These are phyloP conservation scores for Cyberlindnera mrakii DNA, from an alignment of 805 yeast species.

Conservation along the genomic window DNA sequence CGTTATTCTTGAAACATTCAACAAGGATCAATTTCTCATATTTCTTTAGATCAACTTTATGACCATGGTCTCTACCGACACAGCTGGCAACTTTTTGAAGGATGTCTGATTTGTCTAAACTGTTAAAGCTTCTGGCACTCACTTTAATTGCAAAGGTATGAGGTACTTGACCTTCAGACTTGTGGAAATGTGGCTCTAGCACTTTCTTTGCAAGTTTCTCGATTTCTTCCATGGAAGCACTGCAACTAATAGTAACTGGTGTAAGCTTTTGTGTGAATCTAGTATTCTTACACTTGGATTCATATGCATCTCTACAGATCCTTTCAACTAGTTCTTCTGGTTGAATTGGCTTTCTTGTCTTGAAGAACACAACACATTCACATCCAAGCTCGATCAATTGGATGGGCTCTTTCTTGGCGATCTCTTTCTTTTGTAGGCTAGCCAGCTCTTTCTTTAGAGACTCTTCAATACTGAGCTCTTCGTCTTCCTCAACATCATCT, in stretches of 20 bases:
- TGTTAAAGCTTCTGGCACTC: constrained; percentile 69
- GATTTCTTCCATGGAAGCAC: constrained; percentile 66
- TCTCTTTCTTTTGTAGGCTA: constrained; percentile 34
- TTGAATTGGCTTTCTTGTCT: constrained; percentile 69
- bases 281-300: constrained; percentile 49
- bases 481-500: constrained; percentile 18
- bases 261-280: constrained; percentile 73
- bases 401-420: constrained; percentile 41
- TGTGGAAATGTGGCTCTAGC: constrained; percentile 65
- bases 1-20: constrained; percentile 81
- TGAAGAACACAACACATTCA: constrained; percentile 81
- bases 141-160: constrained; percentile 74
- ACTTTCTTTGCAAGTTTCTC: constrained; percentile 51
- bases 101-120: constrained; percentile 64
- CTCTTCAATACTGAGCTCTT: constrained; percentile 64
- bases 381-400: constrained; percentile 61
- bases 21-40: constrained; percentile 76
- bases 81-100: constrained; percentile 64
- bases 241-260: constrained; percentile 72
- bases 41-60: constrained; percentile 71
- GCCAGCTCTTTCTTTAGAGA: constrained; percentile 66
- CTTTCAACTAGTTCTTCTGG: constrained; percentile 67
- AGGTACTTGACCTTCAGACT: constrained; percentile 29
- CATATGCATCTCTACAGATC: constrained; percentile 55
- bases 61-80: constrained; percentile 67